Evolutionary conservation across 139 green algal species (phyloP).

Genomic region (Cymbomonas tetramitiformis): DNA sequence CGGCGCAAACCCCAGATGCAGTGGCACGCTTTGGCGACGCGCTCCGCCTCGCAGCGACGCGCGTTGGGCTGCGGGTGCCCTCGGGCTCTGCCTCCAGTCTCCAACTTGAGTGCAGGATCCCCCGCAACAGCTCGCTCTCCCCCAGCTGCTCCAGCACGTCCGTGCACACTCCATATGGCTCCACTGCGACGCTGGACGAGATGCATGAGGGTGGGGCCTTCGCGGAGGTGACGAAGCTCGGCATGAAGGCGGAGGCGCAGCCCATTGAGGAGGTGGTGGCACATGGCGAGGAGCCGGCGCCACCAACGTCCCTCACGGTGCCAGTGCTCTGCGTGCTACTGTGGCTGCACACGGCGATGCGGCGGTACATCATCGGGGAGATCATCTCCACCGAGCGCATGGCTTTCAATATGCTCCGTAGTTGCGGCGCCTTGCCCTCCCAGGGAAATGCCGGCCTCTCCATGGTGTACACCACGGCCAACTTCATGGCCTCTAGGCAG

Average conservation of each 20-base stretch:
- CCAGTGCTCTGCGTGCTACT: conserved; percentile 7
- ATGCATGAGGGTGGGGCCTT: not conserved
- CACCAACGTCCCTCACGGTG: not conserved
- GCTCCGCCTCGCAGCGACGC: not conserved
- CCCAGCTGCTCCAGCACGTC: not conserved
- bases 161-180: not conserved
- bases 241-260: not conserved
- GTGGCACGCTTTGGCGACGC: not conserved
- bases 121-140: not conserved
- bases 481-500: not conserved
- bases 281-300: not conserved
- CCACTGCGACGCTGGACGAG: not conserved
- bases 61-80: not conserved
- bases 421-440: not conserved
- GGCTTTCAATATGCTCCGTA: not conserved
- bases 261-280: not conserved
- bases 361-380: conserved; percentile 12
- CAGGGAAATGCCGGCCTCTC: not conserved
- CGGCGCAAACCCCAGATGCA: not conserved
- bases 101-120: not conserved
- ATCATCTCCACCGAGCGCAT: conserved; percentile 9
- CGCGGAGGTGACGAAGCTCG: not conserved
- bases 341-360: conserved; percentile 5
- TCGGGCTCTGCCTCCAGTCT: not conserved
- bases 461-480: not conserved